Base-by-base conservation (phyloP, 805 yeast species). In the Schwanniomyces yamadae region DNA sequence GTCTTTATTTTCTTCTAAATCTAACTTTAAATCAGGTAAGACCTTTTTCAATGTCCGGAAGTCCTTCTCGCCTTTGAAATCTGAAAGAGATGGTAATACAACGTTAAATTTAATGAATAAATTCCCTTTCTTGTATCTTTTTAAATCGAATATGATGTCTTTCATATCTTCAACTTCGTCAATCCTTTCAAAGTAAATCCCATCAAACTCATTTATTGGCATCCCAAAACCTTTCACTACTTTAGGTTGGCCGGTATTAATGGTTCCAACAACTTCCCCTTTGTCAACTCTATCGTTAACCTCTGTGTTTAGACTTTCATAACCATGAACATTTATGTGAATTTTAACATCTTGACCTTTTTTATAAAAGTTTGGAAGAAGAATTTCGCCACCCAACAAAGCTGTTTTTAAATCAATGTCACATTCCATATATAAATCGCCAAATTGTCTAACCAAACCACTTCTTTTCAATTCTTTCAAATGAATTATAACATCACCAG, bases 401-500 rank as follows among this genome's bases (percentile, higher is more conserved):
- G 82, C 80, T 0, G 81, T 78, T 32, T 63, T 53, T 39, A 80
- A 55, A 48, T 75, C 79, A 21, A 80, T 65, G 30, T 69, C 63
- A 25, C 63, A 61, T 20, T 61, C 69, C 50, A 67, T 52, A 36
- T 63, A 61, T 32, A 80, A 54, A 45, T 77, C 76, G 23, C 70
- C 52, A 23, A 58, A 69, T 31, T 55, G 60, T 41, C 83, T 61
- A 10, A 62, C 62, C 37, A 75, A 69, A 13, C 42, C 46, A 7
- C 57, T 55, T 44, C 67, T 71, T 4, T 51, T 47, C 31, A 64
- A 40, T 45, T 73, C 72, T 24, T 66, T 66, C 16, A 83, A 54
- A 1, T 73, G 75, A 7, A 83, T 71, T 3, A 81, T 59, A 5
- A 83, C 82, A 53, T 83, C 86, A 2, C 90, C 90, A 0, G 89